Percentiles rank a stretch among this genome's conserved stretches.
These are phyloP conservation scores for Linnemannia zychae DNA, from an alignment of 192 early-diverging fungal species.

Conservation along the genomic window DNA sequence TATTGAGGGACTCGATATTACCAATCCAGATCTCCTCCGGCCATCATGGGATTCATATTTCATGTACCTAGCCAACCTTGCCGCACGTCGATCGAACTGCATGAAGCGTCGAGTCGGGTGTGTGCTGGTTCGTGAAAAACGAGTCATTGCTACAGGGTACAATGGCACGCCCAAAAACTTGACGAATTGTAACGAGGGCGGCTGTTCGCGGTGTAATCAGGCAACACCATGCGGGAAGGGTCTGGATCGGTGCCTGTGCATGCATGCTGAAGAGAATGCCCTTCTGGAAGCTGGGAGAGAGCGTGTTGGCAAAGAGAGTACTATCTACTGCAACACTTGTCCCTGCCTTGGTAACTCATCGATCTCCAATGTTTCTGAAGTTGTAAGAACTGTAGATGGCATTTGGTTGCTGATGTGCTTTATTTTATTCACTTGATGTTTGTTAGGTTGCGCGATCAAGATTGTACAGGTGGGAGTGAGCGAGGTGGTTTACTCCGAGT, in stretches of 20 bases:
- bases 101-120: slow-evolving; percentile 99
- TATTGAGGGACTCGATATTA: slow-evolving; percentile 70
- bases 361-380: background rate
- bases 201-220: slow-evolving; percentile 94
- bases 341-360: slow-evolving; percentile 72
- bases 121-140: slow-evolving; percentile 88
- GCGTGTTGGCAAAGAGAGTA: slow-evolving; percentile 80
- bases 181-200: slow-evolving; percentile 94
- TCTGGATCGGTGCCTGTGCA: slow-evolving; percentile 92
- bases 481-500: slow-evolving; percentile 92
- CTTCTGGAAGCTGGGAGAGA: slow-evolving; percentile 96
- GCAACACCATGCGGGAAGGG: slow-evolving; percentile 81
- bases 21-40: slow-evolving; percentile 81
- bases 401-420: background rate
- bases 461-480: slow-evolving; percentile 94
- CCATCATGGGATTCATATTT: slow-evolving; percentile 99
- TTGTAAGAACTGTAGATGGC: background rate
- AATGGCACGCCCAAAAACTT: slow-evolving; percentile 97
- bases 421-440: slow-evolving; percentile 13
- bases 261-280: slow-evolving; percentile 99
- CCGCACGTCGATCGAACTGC: slow-evolving; percentile 92
- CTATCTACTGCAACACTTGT: slow-evolving; percentile 97
- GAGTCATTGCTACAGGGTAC: slow-evolving; percentile 98
- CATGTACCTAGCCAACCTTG: slow-evolving; percentile 94
- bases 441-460: slow-evolving; percentile 92